Evolutionary conservation across 257 asterid genomes (phyloP).

Genomic region (Fraxinus anomala): DNA sequence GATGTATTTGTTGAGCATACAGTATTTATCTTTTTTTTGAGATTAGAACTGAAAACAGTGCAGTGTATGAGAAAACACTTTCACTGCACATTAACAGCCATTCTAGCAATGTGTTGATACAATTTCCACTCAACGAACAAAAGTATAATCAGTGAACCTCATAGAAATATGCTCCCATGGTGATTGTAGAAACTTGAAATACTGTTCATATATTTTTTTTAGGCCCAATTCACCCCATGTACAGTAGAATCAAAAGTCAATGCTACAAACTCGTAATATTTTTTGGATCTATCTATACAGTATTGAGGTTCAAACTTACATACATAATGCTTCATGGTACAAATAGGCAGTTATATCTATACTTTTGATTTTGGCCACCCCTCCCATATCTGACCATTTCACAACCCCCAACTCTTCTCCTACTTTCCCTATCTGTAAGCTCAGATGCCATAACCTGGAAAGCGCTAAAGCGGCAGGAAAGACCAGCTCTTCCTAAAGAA

Average conservation of each 20-base stretch:
- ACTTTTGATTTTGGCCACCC: slow-evolving; percentile 1
- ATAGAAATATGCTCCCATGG: neutral
- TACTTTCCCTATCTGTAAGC: neutral
- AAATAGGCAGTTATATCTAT: neutral
- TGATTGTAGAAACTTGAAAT: neutral
- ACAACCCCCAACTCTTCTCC: neutral
- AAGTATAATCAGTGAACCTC: neutral
- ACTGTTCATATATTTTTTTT: neutral
- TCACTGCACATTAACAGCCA: neutral
- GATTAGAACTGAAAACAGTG: neutral
- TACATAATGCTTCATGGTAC: neutral
- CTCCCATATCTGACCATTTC: slow-evolving; percentile 1
- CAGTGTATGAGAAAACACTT: neutral
- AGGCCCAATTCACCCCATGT: neutral
- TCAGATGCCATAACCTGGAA: neutral
- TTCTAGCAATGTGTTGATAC: neutral
- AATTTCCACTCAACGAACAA: neutral
- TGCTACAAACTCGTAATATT: neutral
- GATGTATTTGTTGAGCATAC: neutral
- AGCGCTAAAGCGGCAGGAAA: neutral
- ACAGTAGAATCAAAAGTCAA: neutral
- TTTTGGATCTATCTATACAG: neutral
- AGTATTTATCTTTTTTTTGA: neutral
- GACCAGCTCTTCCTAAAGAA: neutral
- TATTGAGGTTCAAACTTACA: neutral